phyloP scores from a whole-genome alignment of 164 flowering plant genomes.

The Berberis thunbergii region DNA sequence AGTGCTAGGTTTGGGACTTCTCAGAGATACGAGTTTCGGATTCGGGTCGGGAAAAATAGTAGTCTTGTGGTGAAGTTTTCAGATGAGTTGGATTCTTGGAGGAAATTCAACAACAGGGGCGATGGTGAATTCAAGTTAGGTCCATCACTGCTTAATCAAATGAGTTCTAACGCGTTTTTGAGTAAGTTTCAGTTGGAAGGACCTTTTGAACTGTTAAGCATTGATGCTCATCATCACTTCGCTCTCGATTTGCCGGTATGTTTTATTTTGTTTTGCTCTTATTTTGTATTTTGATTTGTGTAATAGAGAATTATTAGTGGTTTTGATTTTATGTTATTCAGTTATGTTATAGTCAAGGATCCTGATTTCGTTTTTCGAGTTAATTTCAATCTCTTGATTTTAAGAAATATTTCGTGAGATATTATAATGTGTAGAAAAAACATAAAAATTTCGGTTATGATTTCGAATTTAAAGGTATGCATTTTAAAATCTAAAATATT shows the following conservation, averaged over 20 bases:
- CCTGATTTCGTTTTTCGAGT: neutral
- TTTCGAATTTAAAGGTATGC: too few relatives aligned
- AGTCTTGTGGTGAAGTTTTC: slow-evolving; percentile 25
- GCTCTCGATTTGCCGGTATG: slow-evolving; percentile 54
- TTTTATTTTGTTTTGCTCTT: neutral
- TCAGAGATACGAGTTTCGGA: slow-evolving; percentile 29
- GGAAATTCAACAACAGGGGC: slow-evolving; percentile 17
- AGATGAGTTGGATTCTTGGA: slow-evolving; percentile 47
- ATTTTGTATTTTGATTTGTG: neutral
- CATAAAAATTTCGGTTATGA: too few relatives aligned
- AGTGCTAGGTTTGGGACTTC: slow-evolving; percentile 29
- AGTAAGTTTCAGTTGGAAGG: slow-evolving; percentile 47
- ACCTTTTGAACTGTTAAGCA: slow-evolving; percentile 45
- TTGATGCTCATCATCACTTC: slow-evolving; percentile 26
- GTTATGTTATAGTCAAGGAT: neutral
- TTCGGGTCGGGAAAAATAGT: slow-evolving; percentile 30
- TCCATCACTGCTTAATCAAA: slow-evolving; percentile 11
- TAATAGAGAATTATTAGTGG: neutral
- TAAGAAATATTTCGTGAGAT: too few relatives aligned
- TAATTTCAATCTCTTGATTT: too few relatives aligned
- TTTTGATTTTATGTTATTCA: neutral
- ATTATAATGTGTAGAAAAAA: too few relatives aligned
- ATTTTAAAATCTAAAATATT: too few relatives aligned
- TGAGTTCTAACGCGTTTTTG: slow-evolving; percentile 24
- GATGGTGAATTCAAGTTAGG: slow-evolving; percentile 13